These are phyloP conservation scores for Boletus mariae DNA, from an alignment of 1,284 basidiomycete species.

Conservation along the genomic window DNA sequence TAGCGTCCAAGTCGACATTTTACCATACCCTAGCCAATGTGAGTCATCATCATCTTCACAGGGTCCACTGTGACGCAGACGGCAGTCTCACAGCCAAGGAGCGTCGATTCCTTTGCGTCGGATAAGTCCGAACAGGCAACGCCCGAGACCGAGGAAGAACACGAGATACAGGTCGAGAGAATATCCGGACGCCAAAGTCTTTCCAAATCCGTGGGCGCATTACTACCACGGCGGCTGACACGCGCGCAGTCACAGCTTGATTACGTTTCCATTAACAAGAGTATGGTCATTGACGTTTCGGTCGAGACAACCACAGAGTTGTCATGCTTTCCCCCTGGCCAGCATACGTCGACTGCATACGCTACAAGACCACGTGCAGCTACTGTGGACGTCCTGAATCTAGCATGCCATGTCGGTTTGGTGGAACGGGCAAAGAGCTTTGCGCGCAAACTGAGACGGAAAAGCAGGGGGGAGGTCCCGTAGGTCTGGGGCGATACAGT, in stretches of 20 bases:
- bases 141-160: slow-evolving; percentile 43
- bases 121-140: slow-evolving; percentile 36
- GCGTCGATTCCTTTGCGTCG: slow-evolving; percentile 51
- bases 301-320: slow-evolving; percentile 54
- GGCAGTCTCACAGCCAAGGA: slow-evolving; percentile 38
- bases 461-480: slow-evolving; percentile 33
- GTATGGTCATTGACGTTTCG: slow-evolving; percentile 53
- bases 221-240: slow-evolving; percentile 53
- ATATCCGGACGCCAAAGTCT: slow-evolving; percentile 45
- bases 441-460: slow-evolving; percentile 48
- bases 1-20: slow-evolving; percentile 44
- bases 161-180: slow-evolving; percentile 55
- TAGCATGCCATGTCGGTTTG: slow-evolving; percentile 34
- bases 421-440: slow-evolving; percentile 48
- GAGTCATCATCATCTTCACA: slow-evolving; percentile 17
- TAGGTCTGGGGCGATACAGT: slow-evolving; percentile 19
- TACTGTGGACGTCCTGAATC: slow-evolving; percentile 34
- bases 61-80: slow-evolving; percentile 11
- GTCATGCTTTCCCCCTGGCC: slow-evolving; percentile 29
- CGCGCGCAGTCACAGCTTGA: slow-evolving; percentile 46
- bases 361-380: slow-evolving; percentile 38
- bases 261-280: slow-evolving; percentile 32
- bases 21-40: slow-evolving; percentile 50
- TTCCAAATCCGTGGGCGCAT: slow-evolving; percentile 35
- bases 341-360: slow-evolving; percentile 38